Evolutionary conservation across 495 filamentous ascomycete genomes (phyloP).

Genomic region (Neurospora sp.): DNA sequence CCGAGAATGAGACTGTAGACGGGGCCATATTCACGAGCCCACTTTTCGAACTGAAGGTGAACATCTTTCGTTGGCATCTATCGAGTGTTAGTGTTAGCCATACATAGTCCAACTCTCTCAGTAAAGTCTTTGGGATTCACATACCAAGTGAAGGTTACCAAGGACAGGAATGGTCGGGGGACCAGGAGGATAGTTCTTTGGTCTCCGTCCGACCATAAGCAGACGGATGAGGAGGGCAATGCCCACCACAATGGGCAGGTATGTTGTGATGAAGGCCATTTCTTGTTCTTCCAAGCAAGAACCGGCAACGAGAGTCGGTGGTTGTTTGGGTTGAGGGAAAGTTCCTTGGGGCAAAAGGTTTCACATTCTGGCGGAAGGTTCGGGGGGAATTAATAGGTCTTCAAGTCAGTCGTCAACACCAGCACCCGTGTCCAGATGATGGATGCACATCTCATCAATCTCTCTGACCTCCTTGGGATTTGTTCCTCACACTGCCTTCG

Average conservation of each 20-base stretch:
- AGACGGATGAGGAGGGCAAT: conserved; percentile 17
- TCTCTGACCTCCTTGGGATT: background rate
- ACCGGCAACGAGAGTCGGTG: background rate
- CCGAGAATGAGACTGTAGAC: conserved; percentile 31
- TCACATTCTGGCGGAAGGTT: background rate
- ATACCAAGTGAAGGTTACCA: conserved; percentile 24
- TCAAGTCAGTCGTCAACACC: background rate
- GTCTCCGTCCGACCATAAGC: conserved; percentile 17
- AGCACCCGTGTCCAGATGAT: background rate
- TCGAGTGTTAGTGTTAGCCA: background rate
- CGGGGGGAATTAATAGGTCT: background rate
- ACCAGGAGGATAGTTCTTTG: conserved; percentile 23
- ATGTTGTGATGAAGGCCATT: conserved; percentile 13
- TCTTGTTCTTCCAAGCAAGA: background rate
- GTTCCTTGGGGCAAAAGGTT: background rate
- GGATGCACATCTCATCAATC: background rate
- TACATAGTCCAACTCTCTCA: background rate
- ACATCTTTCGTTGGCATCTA: conserved; percentile 21
- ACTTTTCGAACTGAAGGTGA: conserved; percentile 29
- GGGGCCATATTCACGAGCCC: conserved; percentile 29
- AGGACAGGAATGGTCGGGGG: conserved; percentile 26
- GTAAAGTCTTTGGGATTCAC: background rate
- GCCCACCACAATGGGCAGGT: conserved; percentile 15
- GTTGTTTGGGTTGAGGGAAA: background rate
- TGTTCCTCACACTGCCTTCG: background rate